phyloP scores from a whole-genome alignment of 768 basidiomycete genomes.

The Naganishia onofrii region DNA sequence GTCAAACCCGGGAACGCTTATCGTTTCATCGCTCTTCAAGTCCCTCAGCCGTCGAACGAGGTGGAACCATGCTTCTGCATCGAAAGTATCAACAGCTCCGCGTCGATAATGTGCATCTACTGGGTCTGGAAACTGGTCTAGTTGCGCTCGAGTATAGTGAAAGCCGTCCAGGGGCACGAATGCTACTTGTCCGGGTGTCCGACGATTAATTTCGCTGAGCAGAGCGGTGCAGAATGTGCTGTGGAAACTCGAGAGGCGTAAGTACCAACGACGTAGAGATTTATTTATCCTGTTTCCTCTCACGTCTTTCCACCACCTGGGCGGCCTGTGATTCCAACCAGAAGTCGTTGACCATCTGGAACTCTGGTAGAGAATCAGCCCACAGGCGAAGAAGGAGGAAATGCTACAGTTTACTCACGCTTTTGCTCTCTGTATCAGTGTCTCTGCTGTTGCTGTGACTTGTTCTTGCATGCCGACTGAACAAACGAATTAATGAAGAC shows the following conservation, averaged over 20 bases:
- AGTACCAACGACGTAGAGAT: too few species aligned
- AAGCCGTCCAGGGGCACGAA: slow-evolving; percentile 84
- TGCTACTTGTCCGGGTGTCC: slow-evolving; percentile 22
- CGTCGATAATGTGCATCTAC: slow-evolving; percentile 61
- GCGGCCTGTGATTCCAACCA: slow-evolving; percentile 24
- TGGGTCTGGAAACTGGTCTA: slow-evolving; percentile 74
- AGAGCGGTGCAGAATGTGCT: slow-evolving; percentile 23
- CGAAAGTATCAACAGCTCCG: slow-evolving; percentile 89
- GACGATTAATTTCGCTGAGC: not conserved
- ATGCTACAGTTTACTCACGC: not conserved
- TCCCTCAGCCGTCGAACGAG: slow-evolving; percentile 64
- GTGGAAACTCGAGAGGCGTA: too few species aligned
- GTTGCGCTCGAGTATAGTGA: slow-evolving; percentile 76
- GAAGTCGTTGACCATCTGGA: slow-evolving; percentile 14
- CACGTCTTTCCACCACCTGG: slow-evolving; percentile 30
- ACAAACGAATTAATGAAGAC: too few species aligned
- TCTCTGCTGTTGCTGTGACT: not conserved
- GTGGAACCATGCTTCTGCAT: slow-evolving; percentile 65
- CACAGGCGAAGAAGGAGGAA: not conserved
- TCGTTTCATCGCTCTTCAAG: slow-evolving; percentile 26
- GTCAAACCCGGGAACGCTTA: slow-evolving; percentile 76
- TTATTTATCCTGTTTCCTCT: not conserved
- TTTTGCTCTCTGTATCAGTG: not conserved
- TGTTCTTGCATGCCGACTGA: slow-evolving; percentile 12
- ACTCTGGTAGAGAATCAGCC: not conserved